Conservation (phyloP, 2,329 filamentous ascomycete genomes). For the Pseudocercospora crystallina region DNA sequence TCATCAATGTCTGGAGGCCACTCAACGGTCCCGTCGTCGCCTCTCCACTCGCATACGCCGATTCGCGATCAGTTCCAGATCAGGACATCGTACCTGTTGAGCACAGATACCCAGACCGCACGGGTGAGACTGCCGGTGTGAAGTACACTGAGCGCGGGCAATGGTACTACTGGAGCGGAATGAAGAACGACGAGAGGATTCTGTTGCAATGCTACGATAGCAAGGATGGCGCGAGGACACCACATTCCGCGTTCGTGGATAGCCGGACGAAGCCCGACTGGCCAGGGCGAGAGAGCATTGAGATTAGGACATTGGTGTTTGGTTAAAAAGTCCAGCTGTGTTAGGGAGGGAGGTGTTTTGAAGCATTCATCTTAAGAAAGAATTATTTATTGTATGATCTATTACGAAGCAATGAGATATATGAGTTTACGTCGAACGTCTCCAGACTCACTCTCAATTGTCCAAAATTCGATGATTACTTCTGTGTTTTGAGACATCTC, state of each 20-base stretch:
- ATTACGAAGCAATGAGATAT: too few species aligned
- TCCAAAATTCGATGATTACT: too few species aligned
- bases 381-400: too few species aligned
- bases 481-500: too few species aligned
- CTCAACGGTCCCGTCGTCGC: constrained; percentile 59
- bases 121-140: constrained; percentile 73
- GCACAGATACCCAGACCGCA: constrained; percentile 69
- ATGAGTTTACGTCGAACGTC: too few species aligned
- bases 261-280: constrained; percentile 67
- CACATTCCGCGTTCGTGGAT: constrained; percentile 80
- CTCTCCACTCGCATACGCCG: constrained; percentile 59
- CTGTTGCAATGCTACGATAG: constrained; percentile 53
- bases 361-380: too few species aligned
- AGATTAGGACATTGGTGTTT: constrained; percentile 84
- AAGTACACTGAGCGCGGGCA: constrained; percentile 60
- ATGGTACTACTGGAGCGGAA: constrained; percentile 80
- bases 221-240: constrained; percentile 43
- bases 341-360: too few species aligned
- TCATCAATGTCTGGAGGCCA: constrained; percentile 83
- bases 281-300: constrained; percentile 76
- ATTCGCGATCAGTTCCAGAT: constrained; percentile 55
- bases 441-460: too few species aligned
- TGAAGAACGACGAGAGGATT: constrained; percentile 61
- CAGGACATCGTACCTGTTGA: constrained; percentile 70
- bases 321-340: constrained; percentile 27